Evolutionary conservation across 164 flowering plant species (phyloP).

Genomic region (Tinospora cordifolia): DNA sequence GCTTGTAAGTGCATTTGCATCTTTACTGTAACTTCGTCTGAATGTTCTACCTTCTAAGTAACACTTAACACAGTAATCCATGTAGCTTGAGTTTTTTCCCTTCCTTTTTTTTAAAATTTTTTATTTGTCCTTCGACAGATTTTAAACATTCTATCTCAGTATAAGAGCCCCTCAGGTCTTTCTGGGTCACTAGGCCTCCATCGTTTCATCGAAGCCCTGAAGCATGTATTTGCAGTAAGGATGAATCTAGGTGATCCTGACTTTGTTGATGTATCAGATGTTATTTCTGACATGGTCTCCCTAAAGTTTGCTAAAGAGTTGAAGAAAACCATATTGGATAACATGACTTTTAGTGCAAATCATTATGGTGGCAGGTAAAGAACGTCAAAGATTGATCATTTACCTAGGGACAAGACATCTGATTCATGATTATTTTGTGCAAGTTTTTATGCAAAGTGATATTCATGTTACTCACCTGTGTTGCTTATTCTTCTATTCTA

Average conservation of each 20-base stretch:
- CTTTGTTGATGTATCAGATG: conserved; percentile 32
- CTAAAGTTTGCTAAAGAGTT: conserved; percentile 41
- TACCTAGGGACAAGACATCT: not conserved
- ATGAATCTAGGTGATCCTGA: conserved; percentile 76
- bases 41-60: not conserved
- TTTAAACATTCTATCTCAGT: conserved; percentile 46
- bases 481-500: too few species aligned
- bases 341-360: conserved; percentile 36
- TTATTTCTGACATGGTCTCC: conserved; percentile 52
- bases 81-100: not conserved
- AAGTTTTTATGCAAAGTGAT: too few species aligned
- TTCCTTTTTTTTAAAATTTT: too few species aligned
- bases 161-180: conserved; percentile 23
- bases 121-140: conserved; percentile 27
- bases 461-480: too few species aligned
- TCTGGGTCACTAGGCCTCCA: conserved; percentile 43
- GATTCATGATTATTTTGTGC: too few species aligned
- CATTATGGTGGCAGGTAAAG: conserved; percentile 50
- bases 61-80: not conserved
- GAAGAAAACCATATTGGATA: conserved; percentile 40
- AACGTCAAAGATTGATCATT: not conserved
- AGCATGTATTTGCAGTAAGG: conserved; percentile 44
- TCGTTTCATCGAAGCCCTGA: conserved; percentile 50
- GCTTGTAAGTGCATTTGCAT: conserved; percentile 30
- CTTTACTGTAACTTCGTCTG: not conserved